Evolutionary conservation across 2,329 filamentous ascomycete genomes (phyloP), one percentile per base, ranked within the genome.

Genomic region (Remersonia thermophila): DNA sequence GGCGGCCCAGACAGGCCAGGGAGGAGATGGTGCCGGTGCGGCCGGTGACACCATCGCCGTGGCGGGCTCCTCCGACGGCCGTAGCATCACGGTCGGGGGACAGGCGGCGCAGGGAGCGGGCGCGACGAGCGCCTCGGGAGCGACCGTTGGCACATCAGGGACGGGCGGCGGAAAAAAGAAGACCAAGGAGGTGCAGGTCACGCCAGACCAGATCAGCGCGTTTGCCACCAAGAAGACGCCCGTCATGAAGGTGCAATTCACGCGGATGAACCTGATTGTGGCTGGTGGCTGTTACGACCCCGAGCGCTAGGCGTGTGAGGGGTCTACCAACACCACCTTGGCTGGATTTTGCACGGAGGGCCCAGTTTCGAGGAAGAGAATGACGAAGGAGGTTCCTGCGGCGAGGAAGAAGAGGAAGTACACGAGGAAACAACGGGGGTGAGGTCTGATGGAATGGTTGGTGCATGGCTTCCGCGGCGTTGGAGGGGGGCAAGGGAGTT

Each of bases 191-290:
- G 83, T 86, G 3, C 83, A 84, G 51, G 81, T 94, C 30, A 87
- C 81, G 0, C 80, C 86, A 0, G 91, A 98, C 53, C 91, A 96
- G 60, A 93, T 98, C 60, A 85, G 77, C 45, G 87, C 84, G 1
- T 96, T 95, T 55, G 79, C 85, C 1, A 96, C 91, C 3, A 98
- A 98, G 71, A 94, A 93, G 62, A 89, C 82, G 12, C 87, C 89
- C 0, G 83, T 96, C 9, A 83, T 93, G 59, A 91, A 89, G 60
- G 87, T 93, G 36, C 76, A 81, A 52, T 95, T 95, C 51, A 96
- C 91, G 3, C 70, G 85, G 42, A 95, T 94, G 84, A 98, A 98
- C 55, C 60, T 96, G 46, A 80, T 95, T 10, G 67, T 96, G 42
- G 86, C 86, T 15, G 85, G 83, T 32, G 85, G 87, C 16, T 78